Evolutionary conservation across 1,284 basidiomycete genomes (phyloP), one percentile per base, ranked within the genome.

Genomic region (Fistulinella staudtii): DNA sequence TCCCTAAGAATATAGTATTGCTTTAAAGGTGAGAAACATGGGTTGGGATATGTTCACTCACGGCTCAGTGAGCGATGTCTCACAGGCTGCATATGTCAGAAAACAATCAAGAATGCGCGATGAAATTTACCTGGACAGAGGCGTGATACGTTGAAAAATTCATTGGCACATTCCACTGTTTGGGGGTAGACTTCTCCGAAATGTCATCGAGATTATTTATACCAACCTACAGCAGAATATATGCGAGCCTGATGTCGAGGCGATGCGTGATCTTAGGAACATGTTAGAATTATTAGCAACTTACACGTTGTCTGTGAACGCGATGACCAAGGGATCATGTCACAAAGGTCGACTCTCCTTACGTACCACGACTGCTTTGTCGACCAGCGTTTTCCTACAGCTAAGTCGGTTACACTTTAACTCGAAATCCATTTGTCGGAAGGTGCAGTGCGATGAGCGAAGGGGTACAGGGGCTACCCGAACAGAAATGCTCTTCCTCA

Each of bases 321-420:
- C 38, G 27, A 31, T 23, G 30, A 18, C 41, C n/a, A n/a, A n/a
- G n/a, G 25, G 7, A 22, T 24, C 34, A 21, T 8, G 40, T 52
- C 62, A 39, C 50, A 69, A n/a, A 63, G 67, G 13, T 63, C 65
- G 9, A 36, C 39, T 38, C 20, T 39, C 29, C 10, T 22, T 15
- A 71, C 84, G 64, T 55, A 89, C 85, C 51, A 90, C 87, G 14
- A 90, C 87, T 2, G 87, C 87, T 63, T 87, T 89, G 55, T 89
- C 87, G 2, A 70, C 69, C 39, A 90, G 61, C 2, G 71, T 50
- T 54, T 74, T 75, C 46, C 86, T 76, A 61, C 86, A 89, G 22
- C 77, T 82, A 44, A 88, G 69, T 28, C 79, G 73, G 61, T 90
- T 90, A 61, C 87, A 90, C 55, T 80, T 85, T 37, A 90, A 67